These are phyloP conservation scores for Dryas alaskensis DNA, from an alignment of 306 rosid genomes.

Conservation along the genomic window DNA sequence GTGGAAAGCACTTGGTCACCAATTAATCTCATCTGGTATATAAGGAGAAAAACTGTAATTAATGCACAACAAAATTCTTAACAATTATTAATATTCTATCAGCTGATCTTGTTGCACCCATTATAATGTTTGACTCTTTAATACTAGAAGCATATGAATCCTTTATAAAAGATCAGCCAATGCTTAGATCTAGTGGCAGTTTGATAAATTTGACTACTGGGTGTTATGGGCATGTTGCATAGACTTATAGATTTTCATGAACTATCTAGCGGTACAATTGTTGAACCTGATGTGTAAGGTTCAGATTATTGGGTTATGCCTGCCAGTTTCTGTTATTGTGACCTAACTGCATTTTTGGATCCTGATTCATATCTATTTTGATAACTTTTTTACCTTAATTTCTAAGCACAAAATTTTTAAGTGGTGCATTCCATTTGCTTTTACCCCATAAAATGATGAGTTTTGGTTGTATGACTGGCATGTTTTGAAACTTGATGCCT, in stretches of 20 bases:
- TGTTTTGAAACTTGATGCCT: background rate
- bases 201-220: background rate
- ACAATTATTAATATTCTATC: background rate
- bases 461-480: background rate
- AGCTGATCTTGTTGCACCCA: background rate
- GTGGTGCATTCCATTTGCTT: too few species aligned
- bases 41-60: slow-evolving; percentile 16
- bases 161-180: background rate
- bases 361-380: too few species aligned
- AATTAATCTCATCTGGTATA: slow-evolving; percentile 64
- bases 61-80: background rate
- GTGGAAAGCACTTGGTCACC: slow-evolving; percentile 89
- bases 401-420: too few species aligned
- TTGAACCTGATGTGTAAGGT: too few species aligned
- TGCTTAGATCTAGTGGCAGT: background rate
- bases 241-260: background rate
- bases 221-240: slow-evolving; percentile 2
- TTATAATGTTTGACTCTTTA: background rate
- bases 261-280: too few species aligned
- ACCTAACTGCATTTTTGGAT: too few species aligned
- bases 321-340: too few species aligned
- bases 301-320: too few species aligned
- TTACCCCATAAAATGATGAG: background rate
- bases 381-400: too few species aligned
- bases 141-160: background rate